phyloP scores from a whole-genome alignment of 1,284 basidiomycete genomes.

The Hymenochaete sp. region DNA sequence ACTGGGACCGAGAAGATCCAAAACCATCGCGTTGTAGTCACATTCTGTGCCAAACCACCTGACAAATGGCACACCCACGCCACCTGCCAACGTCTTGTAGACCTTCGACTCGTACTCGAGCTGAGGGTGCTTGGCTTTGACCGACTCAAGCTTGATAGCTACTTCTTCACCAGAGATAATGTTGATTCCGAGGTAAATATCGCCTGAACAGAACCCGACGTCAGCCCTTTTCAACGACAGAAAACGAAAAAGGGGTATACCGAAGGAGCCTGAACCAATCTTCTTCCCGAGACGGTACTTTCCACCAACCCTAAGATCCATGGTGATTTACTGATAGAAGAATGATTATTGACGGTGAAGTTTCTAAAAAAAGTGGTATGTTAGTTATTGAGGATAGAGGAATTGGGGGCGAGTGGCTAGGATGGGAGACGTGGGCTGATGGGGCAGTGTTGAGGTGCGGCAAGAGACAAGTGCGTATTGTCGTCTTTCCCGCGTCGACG shows the following conservation, averaged over 20 bases:
- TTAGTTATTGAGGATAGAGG: conserved; percentile 15
- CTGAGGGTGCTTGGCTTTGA: conserved; percentile 99
- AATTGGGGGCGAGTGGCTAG: conserved; percentile 10
- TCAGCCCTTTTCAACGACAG: no score
- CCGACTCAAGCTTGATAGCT: conserved; percentile 98
- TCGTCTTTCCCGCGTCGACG: conserved; percentile 1
- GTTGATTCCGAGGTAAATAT: conserved; percentile 99
- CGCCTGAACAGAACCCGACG: conserved; percentile 55
- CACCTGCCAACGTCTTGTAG: conserved; percentile 95
- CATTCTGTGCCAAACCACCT: conserved; percentile 98
- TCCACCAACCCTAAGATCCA: conserved; percentile 95
- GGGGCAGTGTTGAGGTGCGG: conserved; percentile 14
- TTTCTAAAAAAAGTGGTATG: conserved; percentile 15
- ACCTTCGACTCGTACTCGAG: conserved; percentile 98
- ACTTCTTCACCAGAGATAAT: conserved; percentile 99
- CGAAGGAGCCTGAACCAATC: conserved; percentile 98
- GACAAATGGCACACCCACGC: conserved; percentile 97
- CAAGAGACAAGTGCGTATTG: conserved; percentile 18
- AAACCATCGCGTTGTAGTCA: conserved; percentile 99
- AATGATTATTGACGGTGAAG: no score
- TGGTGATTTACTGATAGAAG: no score
- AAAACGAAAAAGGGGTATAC: conserved; percentile 34
- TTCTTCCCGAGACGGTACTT: conserved; percentile 99
- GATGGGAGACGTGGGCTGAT: conserved; percentile 6
- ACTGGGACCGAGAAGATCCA: conserved; percentile 94